Base-by-base conservation (phyloP, 305 asterid genomes). In the Ilex paraguariensis region DNA sequence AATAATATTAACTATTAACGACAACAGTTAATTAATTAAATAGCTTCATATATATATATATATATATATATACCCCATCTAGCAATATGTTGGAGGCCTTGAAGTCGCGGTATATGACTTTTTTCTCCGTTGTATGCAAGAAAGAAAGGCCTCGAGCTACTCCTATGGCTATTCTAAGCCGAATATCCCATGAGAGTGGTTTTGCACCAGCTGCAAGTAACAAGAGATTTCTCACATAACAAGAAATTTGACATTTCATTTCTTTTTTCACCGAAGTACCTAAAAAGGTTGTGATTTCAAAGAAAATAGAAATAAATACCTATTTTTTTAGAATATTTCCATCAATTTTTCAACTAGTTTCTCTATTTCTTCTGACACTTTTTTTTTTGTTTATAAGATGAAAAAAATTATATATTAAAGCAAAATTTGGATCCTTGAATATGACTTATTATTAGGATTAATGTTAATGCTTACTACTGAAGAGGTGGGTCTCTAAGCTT, bases 91-190 rank as follows among this genome's bases (percentile, higher is more conserved):
- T 87, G 21, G 97, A 71, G 11, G 95, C 76, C 70, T 90, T 90
- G 17, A 90, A 87, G 52, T 90, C 97, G 36, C 95, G 65, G 40
- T 84, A 85, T 56, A 90, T 90, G 6, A 90, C 95, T 63, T 74
- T 76, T 10, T 81, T 83, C 21, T 80, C 87, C 2, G 85, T 73
- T 0, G 67, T 66, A 61, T 90, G 97, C 66, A 90, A 61, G 49
- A 83, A 73, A n/a, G 71, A 79, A 58, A 87, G 84, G 0, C 97
- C 97, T 61, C 46, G 62, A n/a, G 97, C 97, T 28, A 94, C 95
- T 61, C 89, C 97, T 16, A 72, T 74, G 3, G 95, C 94, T 54
- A 90, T 83, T 57, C 79, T 83, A 0, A 90, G 62, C 71, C 97
- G 68, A 56, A 67, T 64, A 9, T 78, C 82, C 88, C 87, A 82